These are phyloP conservation scores for Pythium biforme DNA, from an alignment of 352 stramenopile species.

Conservation along the genomic window DNA sequence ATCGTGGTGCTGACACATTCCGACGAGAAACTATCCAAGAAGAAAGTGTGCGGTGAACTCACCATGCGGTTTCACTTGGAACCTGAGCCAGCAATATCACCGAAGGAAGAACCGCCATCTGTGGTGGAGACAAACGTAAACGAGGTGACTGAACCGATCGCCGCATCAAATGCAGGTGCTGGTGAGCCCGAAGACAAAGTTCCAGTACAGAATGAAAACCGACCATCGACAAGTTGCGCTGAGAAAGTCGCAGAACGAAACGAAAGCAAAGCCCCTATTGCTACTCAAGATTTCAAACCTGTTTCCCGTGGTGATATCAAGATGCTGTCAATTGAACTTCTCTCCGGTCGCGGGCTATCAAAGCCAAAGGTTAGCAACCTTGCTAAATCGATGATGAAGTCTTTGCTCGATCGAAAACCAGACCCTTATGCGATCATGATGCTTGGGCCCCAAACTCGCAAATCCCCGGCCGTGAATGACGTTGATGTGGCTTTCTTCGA, in stretches of 20 bases:
- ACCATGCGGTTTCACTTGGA: slow-evolving; percentile 38
- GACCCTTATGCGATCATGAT: slow-evolving; percentile 47
- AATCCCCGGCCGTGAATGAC: slow-evolving; percentile 36
- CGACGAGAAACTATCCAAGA: slow-evolving; percentile 41
- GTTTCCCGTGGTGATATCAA: slow-evolving; percentile 29
- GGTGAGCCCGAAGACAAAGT: background rate
- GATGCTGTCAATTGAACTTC: slow-evolving; percentile 35
- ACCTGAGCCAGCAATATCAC: background rate
- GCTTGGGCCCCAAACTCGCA: slow-evolving; percentile 29
- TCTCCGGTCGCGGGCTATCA: slow-evolving; percentile 33
- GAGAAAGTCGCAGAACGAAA: background rate
- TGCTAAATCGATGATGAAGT: slow-evolving; percentile 36
- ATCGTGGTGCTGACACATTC: slow-evolving; percentile 22
- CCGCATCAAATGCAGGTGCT: background rate
- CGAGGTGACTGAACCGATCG: background rate
- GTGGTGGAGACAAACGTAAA: background rate
- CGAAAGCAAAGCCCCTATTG: background rate
- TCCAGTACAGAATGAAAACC: background rate
- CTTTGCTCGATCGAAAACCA: slow-evolving; percentile 41
- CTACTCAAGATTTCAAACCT: background rate
- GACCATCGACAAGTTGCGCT: background rate
- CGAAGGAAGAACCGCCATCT: background rate
- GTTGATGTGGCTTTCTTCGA: slow-evolving; percentile 47
- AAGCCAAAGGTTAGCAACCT: slow-evolving; percentile 24
- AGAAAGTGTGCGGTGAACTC: slow-evolving; percentile 37